A percentile compares a stretch with the other conserved stretches of the same genome.
These are phyloP conservation scores for Rosellinia necatrix DNA, from an alignment of 2,329 filamentous ascomycete species.

Conservation along the genomic window DNA sequence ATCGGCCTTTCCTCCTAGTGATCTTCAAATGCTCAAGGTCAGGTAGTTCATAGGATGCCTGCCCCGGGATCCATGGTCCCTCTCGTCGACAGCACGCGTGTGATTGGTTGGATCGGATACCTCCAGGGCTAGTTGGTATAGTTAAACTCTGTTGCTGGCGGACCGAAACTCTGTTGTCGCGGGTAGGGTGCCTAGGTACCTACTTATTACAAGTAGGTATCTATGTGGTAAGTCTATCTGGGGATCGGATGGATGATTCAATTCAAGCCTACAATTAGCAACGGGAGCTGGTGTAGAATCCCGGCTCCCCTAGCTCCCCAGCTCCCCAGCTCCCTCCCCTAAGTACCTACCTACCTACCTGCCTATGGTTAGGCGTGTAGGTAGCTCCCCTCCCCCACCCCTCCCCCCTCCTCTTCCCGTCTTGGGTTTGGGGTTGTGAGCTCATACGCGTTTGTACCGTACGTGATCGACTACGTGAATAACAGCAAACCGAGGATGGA, in stretches of 20 bases:
- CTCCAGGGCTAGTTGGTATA: slow-evolving; percentile 16
- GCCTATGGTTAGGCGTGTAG: too few species aligned
- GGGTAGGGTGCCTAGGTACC: too few species aligned
- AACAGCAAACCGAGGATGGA: slow-evolving; percentile 17
- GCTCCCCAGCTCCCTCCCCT: neutral
- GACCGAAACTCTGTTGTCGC: slow-evolving; percentile 23
- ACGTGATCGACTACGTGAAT: slow-evolving; percentile 15
- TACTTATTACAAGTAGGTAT: too few species aligned
- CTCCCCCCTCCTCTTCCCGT: slow-evolving; percentile 10
- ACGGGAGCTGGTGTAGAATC: slow-evolving; percentile 2
- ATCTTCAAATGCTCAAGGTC: slow-evolving; percentile 31
- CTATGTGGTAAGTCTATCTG: too few species aligned
- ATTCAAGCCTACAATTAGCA: neutral
- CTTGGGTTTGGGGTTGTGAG: slow-evolving; percentile 7
- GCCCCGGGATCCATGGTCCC: slow-evolving; percentile 30
- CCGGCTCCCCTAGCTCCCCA: neutral
- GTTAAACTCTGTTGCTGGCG: slow-evolving; percentile 17
- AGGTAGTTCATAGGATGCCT: slow-evolving; percentile 13
- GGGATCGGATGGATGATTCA: neutral
- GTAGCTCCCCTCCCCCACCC: too few species aligned
- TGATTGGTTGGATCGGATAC: slow-evolving; percentile 14
- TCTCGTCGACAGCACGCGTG: slow-evolving; percentile 7
- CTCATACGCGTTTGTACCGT: slow-evolving; percentile 18
- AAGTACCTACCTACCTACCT: slow-evolving; percentile 9
- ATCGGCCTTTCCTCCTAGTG: slow-evolving; percentile 34